Base-by-base conservation (phyloP, 371 early-diverging fungal species). In the Caulochytrium protostelioides region DNA sequence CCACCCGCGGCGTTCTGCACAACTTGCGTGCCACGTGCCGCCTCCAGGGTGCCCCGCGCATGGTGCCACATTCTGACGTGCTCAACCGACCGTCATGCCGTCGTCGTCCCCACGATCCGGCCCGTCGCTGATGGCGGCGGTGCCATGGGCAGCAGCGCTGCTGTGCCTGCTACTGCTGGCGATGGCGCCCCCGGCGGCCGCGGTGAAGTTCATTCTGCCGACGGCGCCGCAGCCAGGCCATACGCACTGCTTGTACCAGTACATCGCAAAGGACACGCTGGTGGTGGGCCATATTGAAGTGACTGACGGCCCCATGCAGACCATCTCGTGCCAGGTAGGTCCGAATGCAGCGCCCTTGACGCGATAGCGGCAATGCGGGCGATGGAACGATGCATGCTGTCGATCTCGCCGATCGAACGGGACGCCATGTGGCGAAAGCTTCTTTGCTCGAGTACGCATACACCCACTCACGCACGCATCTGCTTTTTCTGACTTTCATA, bases 171-270 rank as follows among this genome's bases (percentile, higher is more conserved):
- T n/a, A n/a, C n/a, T n/a, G n/a, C n/a, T n/a, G n/a, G n/a, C n/a
- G n/a, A n/a, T n/a, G n/a, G n/a, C n/a, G n/a, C n/a, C n/a, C n/a
- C n/a, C n/a, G n/a, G n/a, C n/a, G n/a, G n/a, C n/a, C n/a, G 81
- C 77, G 28, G 49, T 84, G 37, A 75, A 78, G 48, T 84, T 84
- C 50, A 74, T 79, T 28, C 45, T 84, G 33, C 39, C 45, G 8
- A 79, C 76, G 14, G 43, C 34, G 36, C 60, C 8, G 47, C 54
- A 13, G 42, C 42, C 16, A 34, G 50, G 39, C 41, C 48, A 10
- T 36, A 38, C 32, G 39, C 53, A 41, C 41, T 86, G 87, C 44
- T 45, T 86, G 30, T 65, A 72, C 9, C 78, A 79, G 46, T 77
- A 66, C 53, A 74, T 81, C 9, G 47, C 70, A 3, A 58, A 59